Evolutionary conservation across 2,329 filamentous ascomycete species (phyloP).

Genomic region (Stagonosporopsis rhizophila): DNA sequence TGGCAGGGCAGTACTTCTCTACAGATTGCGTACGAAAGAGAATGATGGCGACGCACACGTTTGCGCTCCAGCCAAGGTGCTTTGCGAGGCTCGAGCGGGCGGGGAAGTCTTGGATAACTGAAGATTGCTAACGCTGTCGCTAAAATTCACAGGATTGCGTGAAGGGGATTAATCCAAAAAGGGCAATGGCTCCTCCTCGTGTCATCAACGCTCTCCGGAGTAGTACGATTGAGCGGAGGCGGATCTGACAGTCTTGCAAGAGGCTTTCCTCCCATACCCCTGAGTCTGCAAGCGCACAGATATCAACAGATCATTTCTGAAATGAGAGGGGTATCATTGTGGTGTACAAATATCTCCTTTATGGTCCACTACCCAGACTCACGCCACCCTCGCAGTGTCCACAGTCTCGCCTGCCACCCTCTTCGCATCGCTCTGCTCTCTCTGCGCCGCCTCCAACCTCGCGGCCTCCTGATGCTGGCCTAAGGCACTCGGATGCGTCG

Average conservation of each 20-base stretch:
- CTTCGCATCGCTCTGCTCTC: not conserved
- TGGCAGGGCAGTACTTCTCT: not conserved
- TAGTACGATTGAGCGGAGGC: too few species aligned
- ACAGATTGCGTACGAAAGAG: not conserved
- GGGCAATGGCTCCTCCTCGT: too few species aligned
- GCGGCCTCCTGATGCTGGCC: slow-evolving; percentile 13
- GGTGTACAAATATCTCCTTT: not conserved
- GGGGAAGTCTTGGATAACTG: not conserved
- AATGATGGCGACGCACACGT: not conserved
- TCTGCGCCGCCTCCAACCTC: slow-evolving; percentile 7
- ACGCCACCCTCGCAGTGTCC: not conserved
- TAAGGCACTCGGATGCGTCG: slow-evolving; percentile 40
- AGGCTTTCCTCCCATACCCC: too few species aligned
- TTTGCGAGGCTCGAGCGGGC: not conserved
- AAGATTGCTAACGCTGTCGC: not conserved
- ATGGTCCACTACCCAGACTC: not conserved
- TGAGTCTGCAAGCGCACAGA: too few species aligned
- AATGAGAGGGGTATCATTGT: slow-evolving; percentile 1
- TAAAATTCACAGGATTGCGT: too few species aligned
- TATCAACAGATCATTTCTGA: too few species aligned
- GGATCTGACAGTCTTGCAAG: not conserved
- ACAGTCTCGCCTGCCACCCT: not conserved
- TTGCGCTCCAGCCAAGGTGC: not conserved
- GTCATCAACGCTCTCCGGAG: too few species aligned
- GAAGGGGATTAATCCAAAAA: too few species aligned